Evolutionary conservation across 2,329 filamentous ascomycete species (phyloP).

Genomic region (Escovopsis sp.): DNA sequence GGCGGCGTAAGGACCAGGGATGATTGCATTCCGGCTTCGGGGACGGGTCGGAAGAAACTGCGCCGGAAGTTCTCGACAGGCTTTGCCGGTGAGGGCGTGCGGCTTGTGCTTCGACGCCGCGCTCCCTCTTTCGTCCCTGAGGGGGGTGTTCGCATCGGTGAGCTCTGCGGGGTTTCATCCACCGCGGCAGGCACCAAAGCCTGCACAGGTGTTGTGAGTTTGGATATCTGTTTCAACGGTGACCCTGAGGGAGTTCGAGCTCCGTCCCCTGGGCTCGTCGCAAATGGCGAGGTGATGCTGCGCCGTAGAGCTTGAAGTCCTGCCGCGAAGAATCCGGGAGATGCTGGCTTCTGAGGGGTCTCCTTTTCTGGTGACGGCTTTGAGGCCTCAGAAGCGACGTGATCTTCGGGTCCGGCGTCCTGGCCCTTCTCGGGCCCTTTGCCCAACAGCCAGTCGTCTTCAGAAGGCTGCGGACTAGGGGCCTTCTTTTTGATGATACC

Average conservation of each 20-base stretch:
- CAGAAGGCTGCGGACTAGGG: conserved; percentile 20
- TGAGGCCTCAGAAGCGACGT: conserved; percentile 15
- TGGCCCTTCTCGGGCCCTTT: conserved; percentile 33
- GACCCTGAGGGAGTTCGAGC: conserved; percentile 12
- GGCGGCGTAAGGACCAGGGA: conserved; percentile 42
- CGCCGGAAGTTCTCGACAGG: conserved; percentile 4
- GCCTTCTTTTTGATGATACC: conserved; percentile 36
- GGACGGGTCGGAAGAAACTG: conserved; percentile 38
- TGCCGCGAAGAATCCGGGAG: conserved; percentile 40
- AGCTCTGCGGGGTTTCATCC: neutral
- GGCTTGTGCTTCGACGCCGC: neutral
- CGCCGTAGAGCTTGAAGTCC: conserved; percentile 34
- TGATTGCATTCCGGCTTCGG: conserved; percentile 44
- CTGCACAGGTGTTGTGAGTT: conserved; percentile 5
- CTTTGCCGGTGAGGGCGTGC: conserved; percentile 14
- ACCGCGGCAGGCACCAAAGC: neutral
- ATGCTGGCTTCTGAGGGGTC: conserved; percentile 26
- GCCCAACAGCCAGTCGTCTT: conserved; percentile 41
- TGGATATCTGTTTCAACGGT: conserved; percentile 8
- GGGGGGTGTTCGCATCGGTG: conserved; percentile 2
- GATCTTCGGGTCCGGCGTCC: conserved; percentile 18
- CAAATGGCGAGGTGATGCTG: conserved; percentile 27
- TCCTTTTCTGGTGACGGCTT: conserved; percentile 12
- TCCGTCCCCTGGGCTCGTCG: neutral
- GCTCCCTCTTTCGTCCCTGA: conserved; percentile 1